Evolutionary conservation across 2,329 filamentous ascomycete species (phyloP).

Genomic region (Alternaria dauci): DNA sequence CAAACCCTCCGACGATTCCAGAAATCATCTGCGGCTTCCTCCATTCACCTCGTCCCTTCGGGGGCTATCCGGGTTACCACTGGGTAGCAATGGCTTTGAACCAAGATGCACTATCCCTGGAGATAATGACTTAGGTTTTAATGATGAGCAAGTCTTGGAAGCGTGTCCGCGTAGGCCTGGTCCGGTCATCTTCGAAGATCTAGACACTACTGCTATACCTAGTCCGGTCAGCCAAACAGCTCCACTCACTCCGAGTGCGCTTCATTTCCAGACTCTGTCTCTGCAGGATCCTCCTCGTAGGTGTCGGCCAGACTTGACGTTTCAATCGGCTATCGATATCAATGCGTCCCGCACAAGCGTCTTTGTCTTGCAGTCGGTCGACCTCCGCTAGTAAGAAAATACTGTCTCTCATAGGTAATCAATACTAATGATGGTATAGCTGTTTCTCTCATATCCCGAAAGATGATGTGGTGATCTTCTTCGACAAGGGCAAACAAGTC

Average conservation of each 20-base stretch:
- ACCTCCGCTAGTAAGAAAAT: slow-evolving; percentile 18
- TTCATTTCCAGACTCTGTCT: slow-evolving; percentile 26
- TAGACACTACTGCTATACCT: not conserved
- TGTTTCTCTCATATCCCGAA: slow-evolving; percentile 15
- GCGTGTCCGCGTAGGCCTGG: not conserved
- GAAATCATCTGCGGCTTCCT: not conserved
- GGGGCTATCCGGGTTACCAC: not conserved
- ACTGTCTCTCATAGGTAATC: not conserved
- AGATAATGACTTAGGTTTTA: not conserved
- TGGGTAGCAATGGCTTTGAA: not conserved
- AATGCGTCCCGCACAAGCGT: slow-evolving; percentile 16
- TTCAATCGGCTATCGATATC: not conserved
- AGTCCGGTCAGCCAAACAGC: not conserved
- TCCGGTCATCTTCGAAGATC: slow-evolving; percentile 12
- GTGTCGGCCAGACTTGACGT: not conserved
- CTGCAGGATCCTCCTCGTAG: slow-evolving; percentile 10
- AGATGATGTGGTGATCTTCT: slow-evolving; percentile 28
- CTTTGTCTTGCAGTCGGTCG: slow-evolving; percentile 3
- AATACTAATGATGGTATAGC: slow-evolving; percentile 14
- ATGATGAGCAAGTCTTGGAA: not conserved
- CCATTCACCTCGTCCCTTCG: not conserved
- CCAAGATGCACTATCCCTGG: not conserved
- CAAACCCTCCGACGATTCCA: not conserved
- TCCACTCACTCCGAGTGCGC: slow-evolving; percentile 17
- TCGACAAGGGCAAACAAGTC: slow-evolving; percentile 25